Evolutionary conservation across 805 yeast species (phyloP), one percentile per base, ranked within the genome.

Genomic region (Ogataea nitratoaversa): DNA sequence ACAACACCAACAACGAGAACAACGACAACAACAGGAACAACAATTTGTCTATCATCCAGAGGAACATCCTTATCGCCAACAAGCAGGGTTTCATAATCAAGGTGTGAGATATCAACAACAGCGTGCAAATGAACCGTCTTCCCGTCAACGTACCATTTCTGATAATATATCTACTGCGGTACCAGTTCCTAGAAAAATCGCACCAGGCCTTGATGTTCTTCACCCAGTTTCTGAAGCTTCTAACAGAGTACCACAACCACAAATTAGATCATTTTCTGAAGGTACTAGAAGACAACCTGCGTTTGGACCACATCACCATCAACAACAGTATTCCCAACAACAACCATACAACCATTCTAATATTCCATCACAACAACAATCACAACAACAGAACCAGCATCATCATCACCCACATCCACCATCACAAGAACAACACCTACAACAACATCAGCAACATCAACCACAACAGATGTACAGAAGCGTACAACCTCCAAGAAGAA

Each of bases 401-500:
- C 18, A 17, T 13, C 34, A 32, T 13, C 27, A 20, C n/a, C 25
- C 17, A 11, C 14, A 2, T 18, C 23, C 11, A 11, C 5, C 20
- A 6, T 27, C 30, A 8, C 30, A 5, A 11, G 7, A 29, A 17
- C 31, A 29, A 29, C 36, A 23, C 8, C 36, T 23, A 25, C 19
- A 25, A 8, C 27, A 19, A 28, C 37, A 30, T 8, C 42, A 36
- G 5, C 28, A 32, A 27, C 41, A 31, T 18, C 35, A 27, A 4
- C 13, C 18, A 16, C 35, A 23, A 12, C 41, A 34, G n/a, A n/a
- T 3, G 19, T 16, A 8, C 31, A 23, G 14, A 20, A 29, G 18
- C 8, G 11, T 9, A 6, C 37, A 16, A 14, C 18, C 20, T 7
- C 25, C 28, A 13, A 45, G 38, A 33, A 44, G 56, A 30, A 42